phyloP scores from a whole-genome alignment of 139 green algal species.

The Monoraphidium neglectum region DNA sequence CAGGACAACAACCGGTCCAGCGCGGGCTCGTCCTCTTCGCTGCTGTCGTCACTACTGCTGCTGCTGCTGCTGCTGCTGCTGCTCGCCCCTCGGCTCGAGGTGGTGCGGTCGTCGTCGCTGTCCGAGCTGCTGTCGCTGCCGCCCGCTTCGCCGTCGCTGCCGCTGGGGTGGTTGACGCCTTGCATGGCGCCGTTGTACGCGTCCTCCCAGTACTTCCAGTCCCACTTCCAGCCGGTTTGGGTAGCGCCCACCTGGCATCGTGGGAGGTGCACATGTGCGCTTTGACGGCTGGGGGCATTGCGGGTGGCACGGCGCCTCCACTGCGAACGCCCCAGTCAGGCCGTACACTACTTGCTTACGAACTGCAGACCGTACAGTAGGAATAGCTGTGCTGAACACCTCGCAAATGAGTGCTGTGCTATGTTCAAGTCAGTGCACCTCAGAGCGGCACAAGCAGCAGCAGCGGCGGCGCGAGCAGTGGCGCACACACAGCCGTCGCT shows the following conservation, averaged over 20 bases:
- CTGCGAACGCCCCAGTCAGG: too few species aligned
- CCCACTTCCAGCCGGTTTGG: constrained; percentile 56
- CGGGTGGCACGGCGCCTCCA: too few species aligned
- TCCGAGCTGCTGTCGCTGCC: constrained; percentile 5
- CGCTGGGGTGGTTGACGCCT: not conserved
- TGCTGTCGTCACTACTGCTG: constrained; percentile 1
- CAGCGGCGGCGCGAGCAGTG: not conserved
- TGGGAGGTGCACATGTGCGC: too few species aligned
- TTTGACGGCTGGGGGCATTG: too few species aligned
- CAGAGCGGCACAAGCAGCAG: not conserved
- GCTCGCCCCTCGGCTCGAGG: not conserved
- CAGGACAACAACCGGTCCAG: not conserved
- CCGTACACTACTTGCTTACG: too few species aligned
- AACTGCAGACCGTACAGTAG: too few species aligned
- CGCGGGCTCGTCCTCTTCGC: not conserved
- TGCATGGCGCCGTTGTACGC: constrained; percentile 64
- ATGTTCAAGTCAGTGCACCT: not conserved
- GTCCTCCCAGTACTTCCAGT: constrained; percentile 79
- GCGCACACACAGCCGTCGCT: not conserved
- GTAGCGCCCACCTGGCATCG: constrained; percentile 71
- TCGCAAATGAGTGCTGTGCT: too few species aligned
- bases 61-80: constrained; percentile 11
- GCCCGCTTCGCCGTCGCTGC: constrained; percentile 5
- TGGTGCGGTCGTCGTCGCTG: constrained; percentile 8
- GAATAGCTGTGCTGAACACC: too few species aligned